A percentile compares a stretch with the other conserved stretches of the same genome.
Evolutionary conservation across 768 basidiomycete species (phyloP).

Genomic region (Suillus spraguei): DNA sequence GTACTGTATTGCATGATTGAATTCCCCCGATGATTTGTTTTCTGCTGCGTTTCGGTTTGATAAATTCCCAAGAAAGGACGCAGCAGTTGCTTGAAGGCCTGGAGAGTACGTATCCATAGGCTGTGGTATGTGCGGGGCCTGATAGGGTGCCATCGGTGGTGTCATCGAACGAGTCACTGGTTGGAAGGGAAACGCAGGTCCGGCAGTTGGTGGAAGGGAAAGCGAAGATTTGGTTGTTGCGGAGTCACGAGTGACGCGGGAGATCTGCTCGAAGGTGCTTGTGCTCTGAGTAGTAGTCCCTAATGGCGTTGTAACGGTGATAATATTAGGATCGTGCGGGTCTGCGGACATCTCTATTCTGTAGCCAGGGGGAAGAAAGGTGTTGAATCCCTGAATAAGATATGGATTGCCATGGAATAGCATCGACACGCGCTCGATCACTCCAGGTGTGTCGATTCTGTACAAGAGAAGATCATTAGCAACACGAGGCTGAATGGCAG

Average conservation of each 20-base stretch:
- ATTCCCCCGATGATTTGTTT: constrained; percentile 64
- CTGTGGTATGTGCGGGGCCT: constrained; percentile 32
- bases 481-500: constrained; percentile 15
- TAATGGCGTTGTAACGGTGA: constrained; percentile 80
- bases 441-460: constrained; percentile 97
- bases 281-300: constrained; percentile 73
- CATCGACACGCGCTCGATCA: constrained; percentile 92
- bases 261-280: constrained; percentile 38
- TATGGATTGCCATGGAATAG: constrained; percentile 89
- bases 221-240: constrained; percentile 20
- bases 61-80: constrained; percentile 65
- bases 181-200: constrained; percentile 30
- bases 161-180: constrained; percentile 29
- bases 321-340: constrained; percentile 68
- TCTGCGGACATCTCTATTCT: constrained; percentile 85
- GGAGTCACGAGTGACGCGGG: constrained; percentile 28
- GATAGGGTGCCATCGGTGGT: constrained; percentile 58
- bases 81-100: constrained; percentile 54
- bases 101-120: constrained; percentile 48
- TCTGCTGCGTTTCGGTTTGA: constrained; percentile 51
- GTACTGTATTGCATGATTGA: constrained; percentile 94
- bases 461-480: constrained; percentile 15
- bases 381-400: constrained; percentile 98
- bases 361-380: constrained; percentile 93
- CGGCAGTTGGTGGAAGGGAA: constrained; percentile 34